phyloP scores from a whole-genome alignment of 2,329 filamentous ascomycete species.

The Fusarium heterosporum region DNA sequence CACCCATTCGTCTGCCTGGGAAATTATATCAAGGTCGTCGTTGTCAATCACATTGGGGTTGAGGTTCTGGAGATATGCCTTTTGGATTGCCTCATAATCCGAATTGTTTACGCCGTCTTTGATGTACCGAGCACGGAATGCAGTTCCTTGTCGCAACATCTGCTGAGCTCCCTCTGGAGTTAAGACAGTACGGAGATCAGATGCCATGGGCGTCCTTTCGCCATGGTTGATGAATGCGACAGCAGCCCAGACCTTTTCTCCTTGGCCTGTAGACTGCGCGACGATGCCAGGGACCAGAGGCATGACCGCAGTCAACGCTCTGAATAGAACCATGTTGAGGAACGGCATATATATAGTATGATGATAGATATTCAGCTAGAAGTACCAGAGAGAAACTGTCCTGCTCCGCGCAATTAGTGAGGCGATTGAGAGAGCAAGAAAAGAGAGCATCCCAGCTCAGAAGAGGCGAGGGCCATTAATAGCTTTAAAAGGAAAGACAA shows the following conservation, averaged over 20 bases:
- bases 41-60: slow-evolving; percentile 61
- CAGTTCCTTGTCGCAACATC: slow-evolving; percentile 60
- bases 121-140: slow-evolving; percentile 64
- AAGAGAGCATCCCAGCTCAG: slow-evolving; percentile 11
- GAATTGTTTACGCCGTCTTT: slow-evolving; percentile 38
- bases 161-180: slow-evolving; percentile 67
- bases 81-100: slow-evolving; percentile 44
- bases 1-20: slow-evolving; percentile 60
- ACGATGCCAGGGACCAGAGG: slow-evolving; percentile 41
- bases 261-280: slow-evolving; percentile 48
- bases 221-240: slow-evolving; percentile 64
- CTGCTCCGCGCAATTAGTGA: slow-evolving; percentile 25
- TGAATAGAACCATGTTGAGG: slow-evolving; percentile 39
- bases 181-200: slow-evolving; percentile 51
- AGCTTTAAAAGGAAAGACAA: slow-evolving; percentile 21
- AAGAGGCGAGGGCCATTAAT: slow-evolving; percentile 16
- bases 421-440: slow-evolving; percentile 17
- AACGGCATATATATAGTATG: background rate
- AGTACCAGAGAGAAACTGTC: background rate
- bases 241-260: slow-evolving; percentile 61
- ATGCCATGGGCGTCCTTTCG: slow-evolving; percentile 61
- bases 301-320: slow-evolving; percentile 19
- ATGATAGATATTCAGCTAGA: background rate
- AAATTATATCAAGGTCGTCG: slow-evolving; percentile 57
- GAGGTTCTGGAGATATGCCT: slow-evolving; percentile 58